Percentiles rank a stretch among this genome's conserved stretches.
Evolutionary conservation across 2,329 filamentous ascomycete species (phyloP).

Genomic region (Botryotinia calthae): DNA sequence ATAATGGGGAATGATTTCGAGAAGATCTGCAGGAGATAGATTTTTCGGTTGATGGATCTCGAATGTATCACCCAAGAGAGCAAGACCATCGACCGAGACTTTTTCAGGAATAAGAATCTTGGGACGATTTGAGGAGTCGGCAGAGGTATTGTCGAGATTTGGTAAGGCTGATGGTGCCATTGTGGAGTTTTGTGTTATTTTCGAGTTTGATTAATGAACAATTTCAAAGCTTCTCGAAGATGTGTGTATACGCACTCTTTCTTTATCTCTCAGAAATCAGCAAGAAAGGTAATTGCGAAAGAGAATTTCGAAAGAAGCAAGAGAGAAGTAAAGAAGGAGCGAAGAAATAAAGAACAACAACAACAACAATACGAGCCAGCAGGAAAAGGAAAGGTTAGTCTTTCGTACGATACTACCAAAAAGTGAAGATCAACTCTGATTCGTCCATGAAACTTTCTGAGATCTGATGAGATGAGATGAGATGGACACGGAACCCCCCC

Average conservation of each 20-base stretch:
- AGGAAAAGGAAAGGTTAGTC: not conserved
- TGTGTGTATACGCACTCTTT: not conserved
- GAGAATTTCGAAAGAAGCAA: not conserved
- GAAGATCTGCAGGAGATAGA: conserved; percentile 60
- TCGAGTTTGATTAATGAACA: not conserved
- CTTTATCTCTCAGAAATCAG: not conserved
- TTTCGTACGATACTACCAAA: not conserved
- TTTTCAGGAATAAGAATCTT: conserved; percentile 74
- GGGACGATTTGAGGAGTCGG: conserved; percentile 23
- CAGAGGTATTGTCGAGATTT: not conserved
- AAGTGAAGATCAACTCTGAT: not conserved
- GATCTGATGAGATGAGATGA: not conserved
- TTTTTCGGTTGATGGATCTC: conserved; percentile 67
- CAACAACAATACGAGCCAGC: not conserved
- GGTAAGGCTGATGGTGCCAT: conserved; percentile 34
- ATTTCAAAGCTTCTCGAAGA: not conserved
- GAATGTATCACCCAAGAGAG: conserved; percentile 62
- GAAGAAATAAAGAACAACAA: not conserved
- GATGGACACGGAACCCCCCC: not conserved
- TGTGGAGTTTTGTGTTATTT: not conserved
- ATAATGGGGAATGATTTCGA: conserved; percentile 66
- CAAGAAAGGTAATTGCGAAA: not conserved
- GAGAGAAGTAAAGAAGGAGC: not conserved
- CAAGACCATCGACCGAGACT: conserved; percentile 73
- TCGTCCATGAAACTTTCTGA: not conserved